These are phyloP conservation scores for Tagetes erecta DNA, from an alignment of 129 eudicot species.

Conservation along the genomic window DNA sequence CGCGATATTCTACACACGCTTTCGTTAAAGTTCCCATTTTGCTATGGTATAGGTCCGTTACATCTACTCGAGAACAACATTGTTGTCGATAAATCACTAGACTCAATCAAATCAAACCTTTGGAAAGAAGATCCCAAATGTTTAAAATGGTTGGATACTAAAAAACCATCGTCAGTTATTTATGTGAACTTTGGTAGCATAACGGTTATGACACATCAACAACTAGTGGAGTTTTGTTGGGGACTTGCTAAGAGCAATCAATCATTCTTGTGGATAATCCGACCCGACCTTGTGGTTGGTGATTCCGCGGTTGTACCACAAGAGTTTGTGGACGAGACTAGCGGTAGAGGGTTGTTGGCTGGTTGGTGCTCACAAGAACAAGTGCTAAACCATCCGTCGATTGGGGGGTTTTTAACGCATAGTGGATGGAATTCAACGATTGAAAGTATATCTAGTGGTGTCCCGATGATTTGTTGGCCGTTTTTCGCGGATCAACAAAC, in stretches of 20 bases:
- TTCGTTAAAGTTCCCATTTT: constrained; percentile 23
- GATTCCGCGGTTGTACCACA: constrained; percentile 27
- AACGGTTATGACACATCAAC: constrained; percentile 36
- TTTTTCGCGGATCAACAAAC: constrained; percentile 38
- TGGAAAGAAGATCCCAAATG: constrained; percentile 46
- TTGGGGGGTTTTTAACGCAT: constrained; percentile 37
- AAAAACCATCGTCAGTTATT: constrained; percentile 40
- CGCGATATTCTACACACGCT: constrained; percentile 21
- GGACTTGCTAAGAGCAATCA: constrained; percentile 37
- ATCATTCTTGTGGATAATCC: constrained; percentile 37
- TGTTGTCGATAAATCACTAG: constrained; percentile 24
- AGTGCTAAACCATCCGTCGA: constrained; percentile 34
- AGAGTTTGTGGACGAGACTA: constrained; percentile 25
- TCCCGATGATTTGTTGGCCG: constrained; percentile 47
- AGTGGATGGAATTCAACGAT: constrained; percentile 40
- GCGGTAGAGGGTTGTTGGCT: constrained; percentile 34
- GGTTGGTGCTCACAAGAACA: constrained; percentile 44
- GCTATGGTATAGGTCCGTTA: constrained; percentile 44
- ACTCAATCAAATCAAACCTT: constrained; percentile 37
- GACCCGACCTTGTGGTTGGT: constrained; percentile 35
- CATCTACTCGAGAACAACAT: constrained; percentile 26
- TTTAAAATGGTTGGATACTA: constrained; percentile 40
- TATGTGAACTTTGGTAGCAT: constrained; percentile 55
- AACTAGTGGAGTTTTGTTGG: constrained; percentile 42
- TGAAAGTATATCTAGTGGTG: constrained; percentile 38